Conservation (phyloP, 2,329 filamentous ascomycete species). For the Apiospora kogelbergensis region DNA sequence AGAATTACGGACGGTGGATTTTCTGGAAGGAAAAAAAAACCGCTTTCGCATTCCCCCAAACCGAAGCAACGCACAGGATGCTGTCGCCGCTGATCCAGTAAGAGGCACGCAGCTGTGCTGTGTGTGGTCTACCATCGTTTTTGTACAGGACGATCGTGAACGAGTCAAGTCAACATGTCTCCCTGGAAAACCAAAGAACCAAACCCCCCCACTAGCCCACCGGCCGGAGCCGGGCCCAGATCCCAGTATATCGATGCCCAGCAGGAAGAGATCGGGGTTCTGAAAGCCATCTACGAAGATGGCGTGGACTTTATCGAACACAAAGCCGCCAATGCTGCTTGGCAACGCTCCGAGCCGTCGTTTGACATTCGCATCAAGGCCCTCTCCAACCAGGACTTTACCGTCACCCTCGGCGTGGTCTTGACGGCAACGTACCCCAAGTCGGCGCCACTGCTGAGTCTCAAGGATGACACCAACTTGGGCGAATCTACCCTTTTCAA, state of each 20-base stretch:
- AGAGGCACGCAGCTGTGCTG: constrained; percentile 55
- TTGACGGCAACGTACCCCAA: constrained; percentile 91
- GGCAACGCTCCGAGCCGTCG: constrained; percentile 85
- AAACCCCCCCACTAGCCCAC: constrained; percentile 41
- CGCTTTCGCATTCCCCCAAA: background rate
- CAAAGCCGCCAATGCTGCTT: constrained; percentile 70
- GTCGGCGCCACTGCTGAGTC: constrained; percentile 68
- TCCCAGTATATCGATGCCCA: constrained; percentile 81
- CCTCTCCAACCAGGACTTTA: constrained; percentile 69
- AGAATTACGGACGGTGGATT: background rate
- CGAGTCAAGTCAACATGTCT: constrained; percentile 45
- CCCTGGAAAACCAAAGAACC: constrained; percentile 49
- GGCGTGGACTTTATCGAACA: constrained; percentile 70
- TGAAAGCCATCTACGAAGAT: constrained; percentile 86
- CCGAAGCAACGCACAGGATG: background rate
- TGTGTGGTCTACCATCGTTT: constrained; percentile 48
- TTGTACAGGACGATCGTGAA: constrained; percentile 20
- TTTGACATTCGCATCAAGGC: constrained; percentile 81
- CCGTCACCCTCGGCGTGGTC: constrained; percentile 72
- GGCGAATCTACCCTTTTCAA: constrained; percentile 71
- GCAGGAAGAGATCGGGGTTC: constrained; percentile 80
- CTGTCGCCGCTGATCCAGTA: constrained; percentile 37
- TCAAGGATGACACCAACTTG: constrained; percentile 65
- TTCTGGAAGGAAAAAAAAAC: background rate
- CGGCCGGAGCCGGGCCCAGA: constrained; percentile 37